Percentiles rank a stretch among this genome's conserved stretches.
phyloP scores from a whole-genome alignment of 257 asterid species.

The Jaltomata sinuosa region DNA sequence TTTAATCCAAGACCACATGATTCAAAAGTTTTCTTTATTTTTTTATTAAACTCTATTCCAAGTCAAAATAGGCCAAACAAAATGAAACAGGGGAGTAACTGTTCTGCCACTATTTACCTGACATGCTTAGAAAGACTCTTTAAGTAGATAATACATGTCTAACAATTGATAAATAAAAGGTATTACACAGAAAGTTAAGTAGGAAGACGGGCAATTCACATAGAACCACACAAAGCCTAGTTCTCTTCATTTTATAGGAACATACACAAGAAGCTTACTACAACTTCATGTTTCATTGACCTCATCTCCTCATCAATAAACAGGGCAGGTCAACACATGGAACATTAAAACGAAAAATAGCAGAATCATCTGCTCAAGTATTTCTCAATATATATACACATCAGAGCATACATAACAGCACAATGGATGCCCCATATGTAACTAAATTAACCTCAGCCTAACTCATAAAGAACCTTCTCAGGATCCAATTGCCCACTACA shows the following conservation, averaged over 20 bases:
- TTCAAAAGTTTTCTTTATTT: no score
- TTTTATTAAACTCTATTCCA: no score
- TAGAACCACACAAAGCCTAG: not conserved
- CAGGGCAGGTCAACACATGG: not conserved
- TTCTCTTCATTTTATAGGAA: not conserved
- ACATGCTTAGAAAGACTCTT: no score
- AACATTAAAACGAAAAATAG: not conserved
- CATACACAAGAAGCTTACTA: no score
- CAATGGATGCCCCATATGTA: constrained; percentile 18
- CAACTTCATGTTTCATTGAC: not conserved
- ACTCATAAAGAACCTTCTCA: constrained; percentile 48
- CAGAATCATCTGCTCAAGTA: not conserved
- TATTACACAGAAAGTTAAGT: no score
- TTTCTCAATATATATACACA: not conserved
- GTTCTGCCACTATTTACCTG: no score
- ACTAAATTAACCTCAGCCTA: constrained; percentile 24
- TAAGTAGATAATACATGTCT: no score
- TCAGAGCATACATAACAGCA: not conserved
- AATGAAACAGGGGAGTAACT: no score
- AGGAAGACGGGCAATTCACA: not conserved
- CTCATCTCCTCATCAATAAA: not conserved
- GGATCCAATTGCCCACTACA: constrained; percentile 87
- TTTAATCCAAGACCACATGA: no score
- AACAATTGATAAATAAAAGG: no score
- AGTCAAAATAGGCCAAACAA: no score